Evolutionary conservation across 148 eudicot genomes (phyloP), one percentile per base, ranked within the genome.

Genomic region (Nyssa sinensis): DNA sequence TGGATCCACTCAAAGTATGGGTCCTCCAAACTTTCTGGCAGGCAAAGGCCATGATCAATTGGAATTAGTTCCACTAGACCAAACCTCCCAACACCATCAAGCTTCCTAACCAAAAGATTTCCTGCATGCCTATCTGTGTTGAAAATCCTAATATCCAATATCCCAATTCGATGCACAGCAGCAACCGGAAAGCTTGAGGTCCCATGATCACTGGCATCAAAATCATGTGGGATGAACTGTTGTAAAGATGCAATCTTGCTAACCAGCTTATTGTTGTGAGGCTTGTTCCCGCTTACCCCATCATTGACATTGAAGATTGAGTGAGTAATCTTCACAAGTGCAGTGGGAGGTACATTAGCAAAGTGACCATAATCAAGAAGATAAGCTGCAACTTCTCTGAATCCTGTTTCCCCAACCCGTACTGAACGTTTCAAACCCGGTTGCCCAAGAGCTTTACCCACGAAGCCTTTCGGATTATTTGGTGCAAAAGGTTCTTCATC

Each of bases 401-500:
- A 75, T 0, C 99, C 99, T 0, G 98, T 93, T 89, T 96, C 99
- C 65, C 99, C 99, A 67, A 96, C 93, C 60, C 99, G 82, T 7
- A 96, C 98, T 4, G 98, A 91, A 2, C 90, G 89, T 71, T 96
- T 96, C 33, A 96, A 62, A 24, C 99, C 99, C 7, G 98, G 99
- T 64, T 93, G 93, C 63, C 99, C 99, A n/a, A 96, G 88, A 74
- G 94, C 90, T 78, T 88, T 81, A 9, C 99, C 99, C 33, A 96
- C 93, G 77, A 93, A 96, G 37, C 99, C 99, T 72, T 96, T 96
- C 0, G 99, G 99, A 58, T 96, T 96, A 79, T 96, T 96, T 9
- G 99, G 99, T 2, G 99, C 99, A 87, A 93, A 96, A 59, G 99
- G 99, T 77, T 96, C 99, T 72, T 96, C 99, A 81, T 96, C 99